Base-by-base conservation (phyloP, 2,329 filamentous ascomycete species). In the Tolypocladium paradoxum region DNA sequence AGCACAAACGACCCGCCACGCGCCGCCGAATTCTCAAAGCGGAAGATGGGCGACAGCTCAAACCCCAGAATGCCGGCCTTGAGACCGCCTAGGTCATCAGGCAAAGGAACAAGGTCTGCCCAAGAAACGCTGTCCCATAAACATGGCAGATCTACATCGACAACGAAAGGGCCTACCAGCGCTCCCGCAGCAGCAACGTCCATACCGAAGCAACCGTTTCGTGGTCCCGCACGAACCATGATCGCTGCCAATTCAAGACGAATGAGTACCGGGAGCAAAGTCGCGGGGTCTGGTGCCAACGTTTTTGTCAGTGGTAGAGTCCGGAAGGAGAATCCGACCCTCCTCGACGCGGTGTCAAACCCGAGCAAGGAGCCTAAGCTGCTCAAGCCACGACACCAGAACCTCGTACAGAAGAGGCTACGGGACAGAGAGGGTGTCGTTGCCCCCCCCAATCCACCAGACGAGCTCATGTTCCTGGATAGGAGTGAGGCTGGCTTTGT, bases 301-400 rank as follows among this genome's bases (percentile, higher is more conserved):
- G 70, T 80, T 1, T 80, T 80, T 48, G 56, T 62, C 7, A 67
- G 67, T 11, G 76, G 77, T 2, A 75, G 67, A 53, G 62, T 58
- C 29, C 64, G 60, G 33, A 75, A 70, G 55, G 59, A 61, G 22
- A 66, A 72, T 16, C 45, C 53, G 2, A 69, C 57, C 14, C 61
- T 80, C 4, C 60, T 58, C 16, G 69, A 75, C 3, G 65, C 53
- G 9, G 72, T 74, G 54, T 61, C 61, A 16, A 73, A 81, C 60
- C 58, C 71, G 9, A 67, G 58, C 2, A 76, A 69, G 55, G 56
- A 63, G 1, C 68, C 71, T 0, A 75, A 70, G 47, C 54, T 71
- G 11, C 76, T 79, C 43, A 62, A 52, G 20, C 46, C 49, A 55
- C 71, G 67, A 11, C 56, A 67, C 9, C 59, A 62, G 29, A 71